Percentiles rank a stretch among this genome's conserved stretches.
Conservation (phyloP, 495 filamentous ascomycete genomes). For the Xylaria curta region DNA sequence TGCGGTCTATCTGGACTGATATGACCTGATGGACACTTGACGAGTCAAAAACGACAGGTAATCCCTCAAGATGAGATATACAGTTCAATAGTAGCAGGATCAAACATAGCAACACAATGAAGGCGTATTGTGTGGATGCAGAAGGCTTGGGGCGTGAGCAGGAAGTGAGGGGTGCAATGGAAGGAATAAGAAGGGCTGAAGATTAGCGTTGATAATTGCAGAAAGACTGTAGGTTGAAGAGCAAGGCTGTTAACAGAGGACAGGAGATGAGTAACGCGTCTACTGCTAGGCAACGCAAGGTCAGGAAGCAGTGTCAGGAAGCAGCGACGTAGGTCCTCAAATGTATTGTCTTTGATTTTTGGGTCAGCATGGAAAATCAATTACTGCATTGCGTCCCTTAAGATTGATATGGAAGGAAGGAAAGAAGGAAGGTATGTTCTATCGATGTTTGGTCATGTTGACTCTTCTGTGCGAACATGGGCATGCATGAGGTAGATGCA, state of each 20-base stretch:
- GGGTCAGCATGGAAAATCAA: neutral
- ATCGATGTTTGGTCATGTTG: neutral
- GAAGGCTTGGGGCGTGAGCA: neutral
- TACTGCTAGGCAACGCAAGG: neutral
- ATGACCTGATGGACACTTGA: neutral
- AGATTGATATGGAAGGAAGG: neutral
- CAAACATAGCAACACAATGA: neutral
- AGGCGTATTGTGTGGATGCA: neutral
- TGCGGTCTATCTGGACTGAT: neutral
- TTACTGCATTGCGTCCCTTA: neutral
- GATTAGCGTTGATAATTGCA: neutral
- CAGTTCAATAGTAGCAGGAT: neutral
- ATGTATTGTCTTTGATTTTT: too few species aligned
- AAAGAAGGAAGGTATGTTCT: neutral
- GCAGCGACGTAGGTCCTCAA: neutral
- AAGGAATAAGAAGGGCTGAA: neutral
- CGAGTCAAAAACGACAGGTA: neutral
- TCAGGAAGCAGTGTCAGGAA: neutral
- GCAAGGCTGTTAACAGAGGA: neutral
- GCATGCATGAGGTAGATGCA: neutral
- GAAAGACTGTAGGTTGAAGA: neutral
- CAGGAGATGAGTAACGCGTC: neutral
- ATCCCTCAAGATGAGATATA: neutral
- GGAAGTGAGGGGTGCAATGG: neutral
- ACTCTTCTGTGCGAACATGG: too few species aligned